phyloP scores from a whole-genome alignment of 108 stramenopile species.

The Halocafeteria seosinensis region DNA sequence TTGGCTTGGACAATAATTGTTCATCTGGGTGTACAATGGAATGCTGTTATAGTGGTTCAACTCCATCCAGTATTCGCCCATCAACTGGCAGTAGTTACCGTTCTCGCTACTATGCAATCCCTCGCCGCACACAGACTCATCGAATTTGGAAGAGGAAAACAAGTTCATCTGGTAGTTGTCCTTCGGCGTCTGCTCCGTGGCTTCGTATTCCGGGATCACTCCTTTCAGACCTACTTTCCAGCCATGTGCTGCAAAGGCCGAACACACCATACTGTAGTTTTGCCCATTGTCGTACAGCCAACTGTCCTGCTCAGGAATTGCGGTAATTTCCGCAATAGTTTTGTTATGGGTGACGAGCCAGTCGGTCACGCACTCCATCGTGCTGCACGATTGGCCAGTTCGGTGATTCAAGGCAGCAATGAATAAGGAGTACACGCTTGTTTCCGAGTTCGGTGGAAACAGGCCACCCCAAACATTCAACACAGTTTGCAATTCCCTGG shows the following conservation, averaged over 20 bases:
- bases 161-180: conserved; percentile 1
- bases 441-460: too few species aligned
- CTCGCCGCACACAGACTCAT: background rate
- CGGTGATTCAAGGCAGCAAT: background rate
- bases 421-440: background rate
- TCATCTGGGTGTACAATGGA: background rate
- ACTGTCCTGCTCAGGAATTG: background rate
- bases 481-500: too few species aligned
- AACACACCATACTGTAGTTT: background rate
- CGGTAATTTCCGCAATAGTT: background rate
- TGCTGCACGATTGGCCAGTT: background rate
- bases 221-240: background rate
- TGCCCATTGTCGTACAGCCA: background rate
- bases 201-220: background rate
- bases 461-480: too few species aligned
- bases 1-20: background rate
- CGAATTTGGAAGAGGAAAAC: background rate
- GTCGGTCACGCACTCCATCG: background rate
- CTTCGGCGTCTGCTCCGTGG: background rate
- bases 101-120: background rate
- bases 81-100: conserved; percentile 4
- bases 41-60: background rate
- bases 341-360: background rate
- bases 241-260: background rate
- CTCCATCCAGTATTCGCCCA: background rate